Percentiles rank a stretch among this genome's conserved stretches.
Conservation (phyloP, 2,329 filamentous ascomycete species). For the Thermothelomyces thermophilus region DNA sequence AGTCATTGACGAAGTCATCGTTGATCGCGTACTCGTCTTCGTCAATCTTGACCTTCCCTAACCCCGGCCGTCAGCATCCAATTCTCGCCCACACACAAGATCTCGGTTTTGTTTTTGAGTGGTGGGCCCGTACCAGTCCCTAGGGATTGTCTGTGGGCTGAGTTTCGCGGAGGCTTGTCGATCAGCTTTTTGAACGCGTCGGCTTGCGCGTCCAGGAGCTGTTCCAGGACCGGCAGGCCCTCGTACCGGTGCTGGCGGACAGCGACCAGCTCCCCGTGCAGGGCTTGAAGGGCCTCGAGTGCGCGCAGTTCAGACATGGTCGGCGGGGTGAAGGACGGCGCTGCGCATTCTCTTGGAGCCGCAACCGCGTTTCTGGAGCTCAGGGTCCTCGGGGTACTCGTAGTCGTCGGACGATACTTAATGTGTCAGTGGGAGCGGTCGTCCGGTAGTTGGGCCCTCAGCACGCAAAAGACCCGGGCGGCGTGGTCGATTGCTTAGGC, state of each 20-base stretch:
- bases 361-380: constrained; percentile 1
- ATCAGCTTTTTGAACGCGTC: constrained; percentile 65
- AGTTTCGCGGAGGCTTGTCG: constrained; percentile 67
- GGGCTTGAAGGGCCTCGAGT: constrained; percentile 70
- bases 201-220: constrained; percentile 60
- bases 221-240: constrained; percentile 60
- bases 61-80: background rate
- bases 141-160: constrained; percentile 66
- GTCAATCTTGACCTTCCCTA: constrained; percentile 69
- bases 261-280: constrained; percentile 78
- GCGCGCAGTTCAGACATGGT: constrained; percentile 68
- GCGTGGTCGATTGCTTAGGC: background rate
- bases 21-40: constrained; percentile 75
- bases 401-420: background rate
- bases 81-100: background rate
- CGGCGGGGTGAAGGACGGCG: constrained; percentile 22
- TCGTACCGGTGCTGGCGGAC: constrained; percentile 61
- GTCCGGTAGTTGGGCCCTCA: background rate
- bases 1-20: constrained; percentile 76
- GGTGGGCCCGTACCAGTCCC: constrained; percentile 51
- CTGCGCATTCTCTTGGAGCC: constrained; percentile 18
- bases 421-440: background rate
- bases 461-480: background rate
- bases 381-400: background rate
- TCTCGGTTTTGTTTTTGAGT: fast-evolving